Percentiles rank a stretch among this genome's conserved stretches.
Conservation (phyloP, 495 filamentous ascomycete species). For the Jackrogersella minutella region DNA sequence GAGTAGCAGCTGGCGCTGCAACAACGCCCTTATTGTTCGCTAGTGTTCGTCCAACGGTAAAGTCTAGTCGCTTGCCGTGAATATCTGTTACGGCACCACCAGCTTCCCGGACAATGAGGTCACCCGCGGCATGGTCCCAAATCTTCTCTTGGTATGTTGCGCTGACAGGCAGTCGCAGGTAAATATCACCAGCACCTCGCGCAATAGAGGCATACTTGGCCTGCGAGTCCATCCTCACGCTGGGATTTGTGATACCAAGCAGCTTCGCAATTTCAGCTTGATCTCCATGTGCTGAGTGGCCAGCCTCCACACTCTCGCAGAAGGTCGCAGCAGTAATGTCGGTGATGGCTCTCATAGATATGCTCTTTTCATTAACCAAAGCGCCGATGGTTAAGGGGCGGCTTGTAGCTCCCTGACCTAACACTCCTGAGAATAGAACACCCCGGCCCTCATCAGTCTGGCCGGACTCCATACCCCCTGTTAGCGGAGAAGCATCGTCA, state of each 20-base stretch:
- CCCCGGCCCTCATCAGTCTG: conserved; percentile 75
- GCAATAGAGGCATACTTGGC: conserved; percentile 97
- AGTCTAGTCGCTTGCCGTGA: conserved; percentile 80
- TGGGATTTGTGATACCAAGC: conserved; percentile 83
- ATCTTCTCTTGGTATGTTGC: conserved; percentile 98
- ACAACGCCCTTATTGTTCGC: conserved; percentile 91
- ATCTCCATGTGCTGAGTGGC: conserved; percentile 87
- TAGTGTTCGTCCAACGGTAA: conserved; percentile 85
- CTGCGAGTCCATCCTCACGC: conserved; percentile 95
- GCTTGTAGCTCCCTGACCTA: conserved; percentile 77
- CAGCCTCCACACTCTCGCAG: conserved; percentile 94
- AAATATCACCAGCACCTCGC: conserved; percentile 93
- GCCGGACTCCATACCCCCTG: conserved; percentile 70
- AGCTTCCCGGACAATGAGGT: conserved; percentile 91
- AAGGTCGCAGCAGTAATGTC: conserved; percentile 83
- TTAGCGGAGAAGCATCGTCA: conserved; percentile 73
- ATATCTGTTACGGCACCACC: conserved; percentile 91
- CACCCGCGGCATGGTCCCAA: conserved; percentile 98
- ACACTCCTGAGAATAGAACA: conserved; percentile 82
- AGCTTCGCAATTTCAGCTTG: conserved; percentile 82
- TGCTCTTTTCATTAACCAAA: conserved; percentile 67
- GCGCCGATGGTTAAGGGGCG: conserved; percentile 69
- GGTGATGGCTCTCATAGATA: conserved; percentile 78
- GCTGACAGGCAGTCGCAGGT: conserved; percentile 83
- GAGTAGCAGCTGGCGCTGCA: conserved; percentile 78